Evolutionary conservation across 495 filamentous ascomycete genomes (phyloP).

Genomic region (Neurospora terricola): DNA sequence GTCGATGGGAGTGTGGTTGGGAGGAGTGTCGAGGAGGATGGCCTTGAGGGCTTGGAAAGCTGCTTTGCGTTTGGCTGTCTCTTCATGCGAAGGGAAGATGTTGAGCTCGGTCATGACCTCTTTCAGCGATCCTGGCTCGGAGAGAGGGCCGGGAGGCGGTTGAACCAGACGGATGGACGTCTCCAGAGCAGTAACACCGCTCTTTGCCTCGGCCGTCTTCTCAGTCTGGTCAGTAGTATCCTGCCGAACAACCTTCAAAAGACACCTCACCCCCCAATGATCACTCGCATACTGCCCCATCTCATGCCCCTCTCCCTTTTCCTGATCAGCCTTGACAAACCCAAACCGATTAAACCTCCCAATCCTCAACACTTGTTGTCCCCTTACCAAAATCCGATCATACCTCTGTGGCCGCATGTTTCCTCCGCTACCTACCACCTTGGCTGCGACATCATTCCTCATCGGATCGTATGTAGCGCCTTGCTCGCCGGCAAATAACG

Average conservation of each 20-base stretch:
- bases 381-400: conserved; percentile 42
- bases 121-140: conserved; percentile 14
- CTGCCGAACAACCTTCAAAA: conserved; percentile 19
- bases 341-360: conserved; percentile 41
- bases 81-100: conserved; percentile 33
- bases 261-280: conserved; percentile 45
- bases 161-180: conserved; percentile 16
- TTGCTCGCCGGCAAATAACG: conserved; percentile 38
- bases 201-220: conserved; percentile 7
- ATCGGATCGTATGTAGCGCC: conserved; percentile 48
- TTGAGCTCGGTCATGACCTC: conserved; percentile 16
- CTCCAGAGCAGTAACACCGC: conserved; percentile 3
- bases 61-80: conserved; percentile 26
- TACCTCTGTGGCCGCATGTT: conserved; percentile 47
- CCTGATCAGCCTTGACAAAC: conserved; percentile 10
- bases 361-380: conserved; percentile 25
- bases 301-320: conserved; percentile 2
- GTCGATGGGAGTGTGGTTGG: too few species aligned
- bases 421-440: conserved; percentile 25
- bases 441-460: conserved; percentile 39
- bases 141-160: conserved; percentile 11
- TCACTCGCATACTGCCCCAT: conserved; percentile 36
- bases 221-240: neutral
- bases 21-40: conserved; percentile 23
- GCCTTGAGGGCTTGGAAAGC: conserved; percentile 35